phyloP scores from a whole-genome alignment of 352 stramenopile genomes.

The Phytophthora ramorum region DNA sequence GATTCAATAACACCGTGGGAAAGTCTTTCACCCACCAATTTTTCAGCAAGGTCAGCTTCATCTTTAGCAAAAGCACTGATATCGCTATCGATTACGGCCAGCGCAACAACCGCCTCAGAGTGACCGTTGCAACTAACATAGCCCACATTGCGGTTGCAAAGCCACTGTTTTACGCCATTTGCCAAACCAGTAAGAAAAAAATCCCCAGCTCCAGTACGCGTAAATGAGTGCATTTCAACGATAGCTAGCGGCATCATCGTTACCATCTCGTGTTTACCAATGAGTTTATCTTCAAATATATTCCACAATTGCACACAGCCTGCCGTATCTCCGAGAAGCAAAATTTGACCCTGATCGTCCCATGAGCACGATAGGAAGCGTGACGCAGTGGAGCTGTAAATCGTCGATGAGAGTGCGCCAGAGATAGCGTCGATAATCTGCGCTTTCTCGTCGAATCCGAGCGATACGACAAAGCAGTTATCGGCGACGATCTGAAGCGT shows the following conservation, averaged over 20 bases:
- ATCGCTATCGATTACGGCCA: constrained; percentile 47
- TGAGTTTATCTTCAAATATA: constrained; percentile 70
- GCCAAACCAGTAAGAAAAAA: constrained; percentile 54
- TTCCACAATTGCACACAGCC: constrained; percentile 71
- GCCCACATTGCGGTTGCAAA: constrained; percentile 63
- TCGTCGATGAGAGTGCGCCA: constrained; percentile 58
- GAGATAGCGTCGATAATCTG: constrained; percentile 77
- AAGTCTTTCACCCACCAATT: neutral
- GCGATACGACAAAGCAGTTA: constrained; percentile 76
- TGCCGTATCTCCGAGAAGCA: constrained; percentile 62
- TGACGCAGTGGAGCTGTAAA: constrained; percentile 51
- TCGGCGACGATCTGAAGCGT: constrained; percentile 63
- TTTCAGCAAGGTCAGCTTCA: constrained; percentile 11
- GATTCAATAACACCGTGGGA: neutral
- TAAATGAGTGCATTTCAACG: constrained; percentile 21
- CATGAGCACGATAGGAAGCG: constrained; percentile 70
- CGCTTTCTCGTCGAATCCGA: constrained; percentile 79
- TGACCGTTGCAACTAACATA: constrained; percentile 69
- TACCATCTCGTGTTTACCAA: constrained; percentile 47
- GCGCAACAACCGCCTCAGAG: constrained; percentile 50
- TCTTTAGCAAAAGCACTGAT: constrained; percentile 18
- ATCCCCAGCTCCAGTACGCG: constrained; percentile 19
- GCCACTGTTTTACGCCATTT: constrained; percentile 66
- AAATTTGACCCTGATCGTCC: constrained; percentile 53
- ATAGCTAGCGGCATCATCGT: constrained; percentile 17